Base-by-base conservation (phyloP, 2,329 filamentous ascomycete species). In the Phialophora tarda region DNA sequence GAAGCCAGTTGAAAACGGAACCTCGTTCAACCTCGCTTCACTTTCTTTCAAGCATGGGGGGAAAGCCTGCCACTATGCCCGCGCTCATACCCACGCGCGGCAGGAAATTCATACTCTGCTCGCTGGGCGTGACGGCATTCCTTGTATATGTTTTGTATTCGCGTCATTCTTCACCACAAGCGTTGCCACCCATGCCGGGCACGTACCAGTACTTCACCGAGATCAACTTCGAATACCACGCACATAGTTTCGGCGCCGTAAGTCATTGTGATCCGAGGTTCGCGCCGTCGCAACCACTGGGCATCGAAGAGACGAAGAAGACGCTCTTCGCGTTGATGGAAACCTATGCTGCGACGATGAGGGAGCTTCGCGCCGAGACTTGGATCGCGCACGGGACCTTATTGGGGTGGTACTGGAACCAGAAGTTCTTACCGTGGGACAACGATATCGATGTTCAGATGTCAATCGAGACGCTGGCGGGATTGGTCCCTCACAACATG, bases 371-470 rank as follows among this genome's bases (percentile, higher is more conserved):
- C 23, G 61, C 59, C 12, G 67, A 69, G 32, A 69, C 62, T 38
- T 69, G 67, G 65, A 64, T 69, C 38, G 56, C 58, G 1, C 67
- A 69, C 30, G 67, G 67, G 1, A 63, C 65, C 4, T 41, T 69
- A 7, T 26, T 69, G 14, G 67, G 67, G 8, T 67, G 65, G 64
- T 56, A 65, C 21, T 69, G 65, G 64, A 69, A 69, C 47, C 64
- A 67, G 32, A 64, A 63, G 44, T 34, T 69, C 38, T 28, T 69
- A 4, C 67, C 67, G 6, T 69, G 67, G 67, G 67, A 69, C 34
- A 67, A 58, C 23, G 67, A 69, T 23, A 59, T 69, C 11, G 67
- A 69, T 30, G 65, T 67, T 6, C 67, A 69, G 30, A 59, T 67
- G 47, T 65, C 67, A 10, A 38, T 38, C 17, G 50, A 65, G 17